phyloP scores from a whole-genome alignment of 345 rosid species.

The Salix viminalis region DNA sequence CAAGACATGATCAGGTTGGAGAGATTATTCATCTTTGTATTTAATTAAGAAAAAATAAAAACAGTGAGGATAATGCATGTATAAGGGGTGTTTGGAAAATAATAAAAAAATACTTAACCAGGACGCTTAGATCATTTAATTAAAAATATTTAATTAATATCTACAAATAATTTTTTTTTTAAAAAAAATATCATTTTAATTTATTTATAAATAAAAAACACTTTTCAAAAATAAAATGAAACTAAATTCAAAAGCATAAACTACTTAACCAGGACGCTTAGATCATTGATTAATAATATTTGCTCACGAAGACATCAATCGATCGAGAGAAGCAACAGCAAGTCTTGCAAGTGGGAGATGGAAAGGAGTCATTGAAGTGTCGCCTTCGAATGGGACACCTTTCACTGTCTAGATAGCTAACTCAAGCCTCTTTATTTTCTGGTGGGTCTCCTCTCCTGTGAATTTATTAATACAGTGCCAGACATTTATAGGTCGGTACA shows the following conservation, averaged over 20 bases:
- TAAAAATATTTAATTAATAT: no score
- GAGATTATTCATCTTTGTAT: not conserved
- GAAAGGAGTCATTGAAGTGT: constrained; percentile 10
- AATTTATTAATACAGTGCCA: not conserved
- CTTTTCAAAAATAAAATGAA: no score
- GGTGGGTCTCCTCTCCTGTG: not conserved
- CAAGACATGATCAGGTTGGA: not conserved
- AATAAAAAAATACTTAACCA: no score
- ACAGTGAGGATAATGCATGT: no score
- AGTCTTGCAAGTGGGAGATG: not conserved
- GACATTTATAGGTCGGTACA: not conserved
- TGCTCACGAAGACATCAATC: not conserved
- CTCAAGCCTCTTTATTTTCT: not conserved
- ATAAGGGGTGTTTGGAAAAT: no score
- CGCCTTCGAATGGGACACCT: constrained; percentile 15
- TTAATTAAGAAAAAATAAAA: no score
- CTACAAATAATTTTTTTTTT: no score
- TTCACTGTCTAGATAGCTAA: constrained; percentile 1
- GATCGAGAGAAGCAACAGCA: constrained; percentile 1
- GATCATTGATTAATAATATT: not conserved
- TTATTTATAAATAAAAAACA: no score
- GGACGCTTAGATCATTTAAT: no score
- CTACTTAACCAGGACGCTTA: not conserved
- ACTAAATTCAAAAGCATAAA: no score
- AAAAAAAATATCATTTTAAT: no score